Conservation (phyloP, 345 rosid genomes). For the Chamaenerion angustifolium region DNA sequence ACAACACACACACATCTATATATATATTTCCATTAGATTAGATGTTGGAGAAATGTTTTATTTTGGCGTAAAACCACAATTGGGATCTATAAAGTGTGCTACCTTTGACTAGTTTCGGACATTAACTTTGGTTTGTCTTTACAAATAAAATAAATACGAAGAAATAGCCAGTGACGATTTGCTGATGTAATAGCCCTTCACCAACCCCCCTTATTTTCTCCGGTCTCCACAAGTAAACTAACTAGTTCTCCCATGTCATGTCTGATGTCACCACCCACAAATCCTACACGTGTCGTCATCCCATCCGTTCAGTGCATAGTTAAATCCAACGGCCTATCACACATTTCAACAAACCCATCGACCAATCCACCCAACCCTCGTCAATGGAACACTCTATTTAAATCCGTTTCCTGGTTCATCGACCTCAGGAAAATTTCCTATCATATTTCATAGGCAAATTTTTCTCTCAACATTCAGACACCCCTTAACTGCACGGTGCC, state of each 20-base stretch:
- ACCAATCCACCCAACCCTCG: conserved; percentile 16
- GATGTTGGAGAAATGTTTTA: no score
- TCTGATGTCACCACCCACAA: background rate
- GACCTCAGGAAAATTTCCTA: conserved; percentile 4
- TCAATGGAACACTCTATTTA: conserved; percentile 14
- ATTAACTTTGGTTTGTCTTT: no score
- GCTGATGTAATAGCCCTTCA: conserved; percentile 1
- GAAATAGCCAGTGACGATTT: conserved; percentile 4
- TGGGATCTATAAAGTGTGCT: no score
- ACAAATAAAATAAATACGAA: no score
- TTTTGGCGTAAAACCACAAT: no score
- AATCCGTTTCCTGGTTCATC: background rate
- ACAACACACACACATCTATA: no score
- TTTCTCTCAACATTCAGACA: background rate
- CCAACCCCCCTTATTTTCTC: background rate
- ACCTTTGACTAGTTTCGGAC: no score
- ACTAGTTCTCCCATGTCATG: conserved; percentile 2
- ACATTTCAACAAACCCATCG: conserved; percentile 27
- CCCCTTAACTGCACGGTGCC: no score
- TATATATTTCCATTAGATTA: no score
- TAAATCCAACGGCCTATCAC: conserved; percentile 17
- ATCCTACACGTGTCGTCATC: conserved; percentile 13
- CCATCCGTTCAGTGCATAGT: background rate
- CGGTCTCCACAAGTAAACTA: conserved; percentile 5
- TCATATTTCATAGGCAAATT: conserved; percentile 1